A percentile compares a stretch with the other conserved stretches of the same genome.
phyloP scores from a whole-genome alignment of 805 yeast species.

The Candida palmyrensis region DNA sequence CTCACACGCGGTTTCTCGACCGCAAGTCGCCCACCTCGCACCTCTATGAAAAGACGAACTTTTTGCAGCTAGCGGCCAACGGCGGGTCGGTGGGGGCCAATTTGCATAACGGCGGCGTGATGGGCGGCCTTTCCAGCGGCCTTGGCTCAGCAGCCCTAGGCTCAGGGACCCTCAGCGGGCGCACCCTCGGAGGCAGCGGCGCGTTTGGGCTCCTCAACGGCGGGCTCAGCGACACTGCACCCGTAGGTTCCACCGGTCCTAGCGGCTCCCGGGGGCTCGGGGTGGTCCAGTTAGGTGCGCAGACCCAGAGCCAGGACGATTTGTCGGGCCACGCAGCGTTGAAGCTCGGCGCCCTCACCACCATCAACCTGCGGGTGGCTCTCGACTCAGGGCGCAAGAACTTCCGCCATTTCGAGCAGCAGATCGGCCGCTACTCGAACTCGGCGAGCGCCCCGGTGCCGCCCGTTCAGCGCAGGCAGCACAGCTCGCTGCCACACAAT shows the following conservation, averaged over 20 bases:
- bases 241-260: constrained; percentile 11
- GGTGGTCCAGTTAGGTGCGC: too few species aligned
- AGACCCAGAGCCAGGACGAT: constrained; percentile 1
- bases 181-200: not conserved
- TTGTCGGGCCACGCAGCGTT: constrained; percentile 24
- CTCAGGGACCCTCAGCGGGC: too few species aligned
- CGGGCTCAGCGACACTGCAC: constrained; percentile 4
- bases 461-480: not conserved
- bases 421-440: constrained; percentile 3
- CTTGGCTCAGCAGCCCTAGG: not conserved
- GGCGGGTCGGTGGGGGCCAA: constrained; percentile 2
- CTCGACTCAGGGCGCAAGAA: constrained; percentile 37
- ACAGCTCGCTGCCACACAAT: constrained; percentile 4
- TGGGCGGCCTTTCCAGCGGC: not conserved
- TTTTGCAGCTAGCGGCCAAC: constrained; percentile 32
- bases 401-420: constrained; percentile 5
- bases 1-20: constrained; percentile 20
- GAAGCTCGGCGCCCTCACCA: constrained; percentile 62
- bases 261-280: too few species aligned
- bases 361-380: constrained; percentile 54
- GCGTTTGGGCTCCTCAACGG: too few species aligned
- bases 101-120: constrained; percentile 8
- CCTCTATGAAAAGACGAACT: constrained; percentile 39
- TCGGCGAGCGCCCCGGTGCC: constrained; percentile 1
- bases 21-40: constrained; percentile 35